Percentiles rank a stretch among this genome's conserved stretches.
phyloP scores from a whole-genome alignment of 2,329 filamentous ascomycete genomes.

The Penicillium sp. region DNA sequence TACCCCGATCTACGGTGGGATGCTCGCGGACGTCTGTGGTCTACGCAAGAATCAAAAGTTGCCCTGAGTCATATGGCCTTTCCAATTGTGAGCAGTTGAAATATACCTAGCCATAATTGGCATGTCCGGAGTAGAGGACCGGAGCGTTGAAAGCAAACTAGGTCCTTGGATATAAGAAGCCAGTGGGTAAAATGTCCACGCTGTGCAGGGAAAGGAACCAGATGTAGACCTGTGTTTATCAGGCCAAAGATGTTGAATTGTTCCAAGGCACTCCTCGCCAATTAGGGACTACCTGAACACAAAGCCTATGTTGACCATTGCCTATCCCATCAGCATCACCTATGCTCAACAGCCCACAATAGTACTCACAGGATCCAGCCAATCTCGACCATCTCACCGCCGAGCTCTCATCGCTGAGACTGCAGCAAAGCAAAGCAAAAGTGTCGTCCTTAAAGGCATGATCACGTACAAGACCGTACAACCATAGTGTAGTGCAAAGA shows the following conservation, averaged over 20 bases:
- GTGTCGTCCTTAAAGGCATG: conserved; percentile 16
- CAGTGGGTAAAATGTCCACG: background rate
- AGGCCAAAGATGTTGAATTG: conserved; percentile 20
- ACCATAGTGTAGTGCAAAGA: background rate
- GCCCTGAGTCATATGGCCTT: too few relatives aligned
- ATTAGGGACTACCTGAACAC: conserved; percentile 9
- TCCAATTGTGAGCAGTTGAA: too few relatives aligned
- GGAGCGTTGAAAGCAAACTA: background rate
- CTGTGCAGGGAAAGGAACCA: background rate
- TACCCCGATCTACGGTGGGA: too few relatives aligned
- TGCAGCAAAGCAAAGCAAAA: conserved; percentile 3
- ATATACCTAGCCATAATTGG: too few relatives aligned
- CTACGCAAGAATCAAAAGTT: too few relatives aligned
- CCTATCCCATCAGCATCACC: conserved; percentile 2
- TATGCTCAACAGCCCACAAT: background rate
- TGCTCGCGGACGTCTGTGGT: too few relatives aligned
- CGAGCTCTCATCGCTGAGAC: background rate
- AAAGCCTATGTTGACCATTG: background rate
- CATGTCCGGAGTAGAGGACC: too few relatives aligned
- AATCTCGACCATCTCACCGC: background rate
- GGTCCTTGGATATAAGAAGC: background rate
- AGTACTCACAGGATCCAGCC: background rate
- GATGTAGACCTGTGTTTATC: background rate
- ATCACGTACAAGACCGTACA: conserved; percentile 9
- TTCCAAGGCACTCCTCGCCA: conserved; percentile 11